Evolutionary conservation across 805 yeast genomes (phyloP).

Genomic region (Spathaspora girioi): DNA sequence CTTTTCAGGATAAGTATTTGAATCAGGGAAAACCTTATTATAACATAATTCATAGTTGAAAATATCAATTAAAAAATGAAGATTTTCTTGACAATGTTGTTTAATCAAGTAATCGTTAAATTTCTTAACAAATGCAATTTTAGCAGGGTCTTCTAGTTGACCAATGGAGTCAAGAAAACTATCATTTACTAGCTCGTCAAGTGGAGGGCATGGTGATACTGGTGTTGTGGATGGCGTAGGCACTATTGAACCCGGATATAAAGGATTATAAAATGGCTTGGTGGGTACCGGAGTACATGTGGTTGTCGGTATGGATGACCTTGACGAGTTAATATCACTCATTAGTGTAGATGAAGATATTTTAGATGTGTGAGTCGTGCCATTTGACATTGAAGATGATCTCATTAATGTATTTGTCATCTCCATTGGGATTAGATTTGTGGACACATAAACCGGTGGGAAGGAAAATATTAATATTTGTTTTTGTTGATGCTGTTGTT

Average conservation of each 20-base stretch:
- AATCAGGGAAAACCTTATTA: constrained; percentile 16
- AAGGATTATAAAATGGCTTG: neutral
- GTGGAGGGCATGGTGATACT: constrained; percentile 2
- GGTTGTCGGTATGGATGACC: neutral
- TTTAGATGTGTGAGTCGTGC: neutral
- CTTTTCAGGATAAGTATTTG: neutral
- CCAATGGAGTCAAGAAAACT: constrained; percentile 25
- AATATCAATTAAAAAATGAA: constrained; percentile 42
- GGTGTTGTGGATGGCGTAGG: neutral
- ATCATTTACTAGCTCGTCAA: constrained; percentile 29
- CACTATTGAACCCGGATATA: neutral
- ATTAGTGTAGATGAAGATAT: neutral
- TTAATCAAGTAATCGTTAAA: constrained; percentile 30
- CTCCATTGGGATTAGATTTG: neutral
- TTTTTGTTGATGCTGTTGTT: no score
- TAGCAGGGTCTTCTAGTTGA: constrained; percentile 11
- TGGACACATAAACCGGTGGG: no score
- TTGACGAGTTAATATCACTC: neutral
- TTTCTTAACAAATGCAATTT: constrained; percentile 14
- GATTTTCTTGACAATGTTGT: constrained; percentile 44
- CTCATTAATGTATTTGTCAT: neutral
- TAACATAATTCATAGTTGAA: constrained; percentile 44
- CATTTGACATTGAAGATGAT: neutral
- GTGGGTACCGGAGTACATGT: constrained; percentile 1
- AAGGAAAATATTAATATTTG: no score